Conservation (phyloP, 2,329 filamentous ascomycete species). For the Cordyceps cicadae region DNA sequence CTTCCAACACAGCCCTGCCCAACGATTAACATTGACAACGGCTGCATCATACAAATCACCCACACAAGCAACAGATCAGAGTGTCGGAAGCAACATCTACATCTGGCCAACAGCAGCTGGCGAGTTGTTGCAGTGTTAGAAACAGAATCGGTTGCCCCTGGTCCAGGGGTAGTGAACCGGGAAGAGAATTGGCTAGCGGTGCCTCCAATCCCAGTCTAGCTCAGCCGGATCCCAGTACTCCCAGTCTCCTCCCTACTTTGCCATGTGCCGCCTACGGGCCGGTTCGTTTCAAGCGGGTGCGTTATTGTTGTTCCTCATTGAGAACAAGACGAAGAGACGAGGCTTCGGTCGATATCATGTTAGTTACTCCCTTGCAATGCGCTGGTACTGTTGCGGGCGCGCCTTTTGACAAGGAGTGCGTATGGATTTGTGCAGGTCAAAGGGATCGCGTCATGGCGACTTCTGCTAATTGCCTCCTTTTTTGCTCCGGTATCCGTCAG, state of each 20-base stretch:
- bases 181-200: neutral
- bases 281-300: slow-evolving; percentile 7
- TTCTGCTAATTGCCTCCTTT: neutral
- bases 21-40: too few species aligned
- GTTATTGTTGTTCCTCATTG: neutral
- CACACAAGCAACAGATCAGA: too few species aligned
- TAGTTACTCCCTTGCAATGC: neutral
- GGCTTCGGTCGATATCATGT: neutral
- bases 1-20: neutral
- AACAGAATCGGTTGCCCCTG: slow-evolving; percentile 3
- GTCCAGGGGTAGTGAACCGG: neutral
- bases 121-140: neutral
- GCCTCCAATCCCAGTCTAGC: neutral
- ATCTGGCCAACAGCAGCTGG: neutral
- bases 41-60: too few species aligned
- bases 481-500: neutral
- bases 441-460: neutral
- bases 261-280: slow-evolving; percentile 6
- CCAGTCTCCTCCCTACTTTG: slow-evolving; percentile 5
- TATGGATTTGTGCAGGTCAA: neutral
- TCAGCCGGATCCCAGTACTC: slow-evolving; percentile 1
- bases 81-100: neutral
- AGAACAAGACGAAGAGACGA: slow-evolving; percentile 1
- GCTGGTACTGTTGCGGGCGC: neutral
- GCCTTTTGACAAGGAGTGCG: neutral